These are phyloP conservation scores for Ophiostoma australiae DNA, from an alignment of 2,329 filamentous ascomycete species.

Conservation along the genomic window DNA sequence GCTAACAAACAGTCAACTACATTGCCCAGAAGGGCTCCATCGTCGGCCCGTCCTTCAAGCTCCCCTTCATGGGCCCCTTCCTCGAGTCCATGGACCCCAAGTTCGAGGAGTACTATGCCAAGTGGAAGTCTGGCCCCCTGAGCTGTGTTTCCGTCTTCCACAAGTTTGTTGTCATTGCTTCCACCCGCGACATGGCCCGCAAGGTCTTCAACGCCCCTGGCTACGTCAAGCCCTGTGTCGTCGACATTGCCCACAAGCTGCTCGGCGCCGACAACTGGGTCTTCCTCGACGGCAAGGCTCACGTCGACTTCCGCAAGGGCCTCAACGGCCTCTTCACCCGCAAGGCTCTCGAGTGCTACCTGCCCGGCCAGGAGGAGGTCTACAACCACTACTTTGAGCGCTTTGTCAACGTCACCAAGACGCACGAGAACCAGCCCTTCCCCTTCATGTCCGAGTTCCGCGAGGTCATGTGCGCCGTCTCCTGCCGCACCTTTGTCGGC, in stretches of 20 bases:
- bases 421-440: conserved; percentile 65
- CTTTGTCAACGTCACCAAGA: conserved; percentile 70
- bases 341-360: conserved; percentile 77
- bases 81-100: conserved; percentile 86
- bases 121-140: conserved; percentile 86
- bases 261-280: conserved; percentile 93
- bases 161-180: conserved; percentile 96
- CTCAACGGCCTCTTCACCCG: conserved; percentile 92
- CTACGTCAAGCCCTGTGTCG: conserved; percentile 93
- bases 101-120: conserved; percentile 83
- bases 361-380: conserved; percentile 87
- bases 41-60: conserved; percentile 67
- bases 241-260: conserved; percentile 89
- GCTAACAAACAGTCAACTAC: conserved; percentile 60
- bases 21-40: conserved; percentile 70
- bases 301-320: conserved; percentile 96
- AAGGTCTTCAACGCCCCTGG: conserved; percentile 93
- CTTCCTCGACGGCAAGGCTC: conserved; percentile 88
- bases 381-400: conserved; percentile 80
- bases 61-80: conserved; percentile 92
- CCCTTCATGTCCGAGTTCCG: conserved; percentile 90
- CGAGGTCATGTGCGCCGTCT: conserved; percentile 90
- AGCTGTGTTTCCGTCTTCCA: conserved; percentile 99
- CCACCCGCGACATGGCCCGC: conserved; percentile 87
- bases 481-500: conserved; percentile 93